Conservation (phyloP, 352 stramenopile genomes). For the Globisporangium alternatum region DNA sequence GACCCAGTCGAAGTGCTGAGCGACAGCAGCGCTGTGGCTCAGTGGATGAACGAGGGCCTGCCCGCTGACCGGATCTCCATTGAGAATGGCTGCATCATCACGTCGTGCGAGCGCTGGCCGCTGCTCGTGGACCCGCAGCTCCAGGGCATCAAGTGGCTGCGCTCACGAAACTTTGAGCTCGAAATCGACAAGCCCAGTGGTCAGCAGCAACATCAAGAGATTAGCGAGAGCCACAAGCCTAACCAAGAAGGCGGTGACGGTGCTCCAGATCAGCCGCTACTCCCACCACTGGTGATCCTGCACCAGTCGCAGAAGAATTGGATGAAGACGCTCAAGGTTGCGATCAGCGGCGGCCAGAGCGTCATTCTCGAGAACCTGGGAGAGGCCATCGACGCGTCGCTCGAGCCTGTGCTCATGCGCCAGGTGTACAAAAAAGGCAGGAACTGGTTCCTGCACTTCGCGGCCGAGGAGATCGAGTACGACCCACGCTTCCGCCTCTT, state of each 20-base stretch:
- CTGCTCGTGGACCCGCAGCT: conserved; percentile 90
- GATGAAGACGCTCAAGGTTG: conserved; percentile 69
- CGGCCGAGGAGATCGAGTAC: conserved; percentile 89
- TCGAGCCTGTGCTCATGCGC: conserved; percentile 89
- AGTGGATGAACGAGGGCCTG: conserved; percentile 92
- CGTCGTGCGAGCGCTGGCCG: conserved; percentile 84
- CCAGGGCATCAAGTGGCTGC: conserved; percentile 88
- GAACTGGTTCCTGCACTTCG: conserved; percentile 86
- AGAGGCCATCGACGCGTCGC: conserved; percentile 80
- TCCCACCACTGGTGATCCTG: conserved; percentile 57
- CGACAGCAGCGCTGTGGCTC: conserved; percentile 75
- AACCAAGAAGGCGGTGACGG: neutral
- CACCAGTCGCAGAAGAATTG: conserved; percentile 75
- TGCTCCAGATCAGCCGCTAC: neutral
- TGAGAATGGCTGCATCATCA: conserved; percentile 92
- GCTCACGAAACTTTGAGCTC: conserved; percentile 41
- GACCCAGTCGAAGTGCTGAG: conserved; percentile 88
- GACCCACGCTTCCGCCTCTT: conserved; percentile 86
- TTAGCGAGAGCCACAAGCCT: neutral
- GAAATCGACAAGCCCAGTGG: neutral
- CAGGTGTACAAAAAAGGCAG: conserved; percentile 87
- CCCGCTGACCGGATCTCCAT: conserved; percentile 89
- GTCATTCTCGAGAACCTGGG: conserved; percentile 91
- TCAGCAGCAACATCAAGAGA: neutral
- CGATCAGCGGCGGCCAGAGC: conserved; percentile 71